Base-by-base conservation (phyloP, 176 grass and related monocot species). In the Tillandsia fasciculata region DNA sequence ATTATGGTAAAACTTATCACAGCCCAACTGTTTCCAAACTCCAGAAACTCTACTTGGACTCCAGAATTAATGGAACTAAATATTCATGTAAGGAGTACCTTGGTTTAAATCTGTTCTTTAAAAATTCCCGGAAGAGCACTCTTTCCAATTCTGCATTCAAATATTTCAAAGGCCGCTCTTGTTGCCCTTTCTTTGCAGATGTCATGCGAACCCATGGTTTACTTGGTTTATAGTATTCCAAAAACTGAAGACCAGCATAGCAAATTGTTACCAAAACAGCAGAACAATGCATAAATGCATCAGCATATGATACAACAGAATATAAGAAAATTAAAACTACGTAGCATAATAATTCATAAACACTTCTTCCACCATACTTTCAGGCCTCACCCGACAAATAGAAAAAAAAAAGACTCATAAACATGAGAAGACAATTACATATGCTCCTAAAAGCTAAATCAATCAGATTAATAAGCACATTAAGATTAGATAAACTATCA, bases 71-170 rank as follows among this genome's bases (percentile, higher is more conserved):
- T 13, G 7, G 33, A 3, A 6, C 2, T 42, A 27, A 33, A 22
- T n/a, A 70, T 67, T 42, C 33, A 49, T 6, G 28, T 9, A 57
- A 59, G 22, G 22, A 66, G 52, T 81, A 91, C 88, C 88, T 91
- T 11, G 84, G 84, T 65, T 70, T 70, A 68, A 91, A 91, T 79
- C 78, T 76, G 52, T 76, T 65, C 71, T 3, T 78, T 76, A 91
- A 71, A 27, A 82, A 91, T 26, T 91, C 73, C 50, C 47, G 2
- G 69, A 91, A 91, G 33, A 87, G 69, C 9, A 48, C 11, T 7
- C 51, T 67, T 68, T 83, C 81, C 8, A 76, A 67, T 20, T 67
- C 54, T 72, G 22, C 66, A 86, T 75, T 50, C 24, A 23, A 48
- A 72, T 75, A 70, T 67, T 70, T 11, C 11, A 15, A 14, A 72